Evolutionary conservation across 2,329 filamentous ascomycete species (phyloP).

Genomic region (Neophaeococcomyces aloes): DNA sequence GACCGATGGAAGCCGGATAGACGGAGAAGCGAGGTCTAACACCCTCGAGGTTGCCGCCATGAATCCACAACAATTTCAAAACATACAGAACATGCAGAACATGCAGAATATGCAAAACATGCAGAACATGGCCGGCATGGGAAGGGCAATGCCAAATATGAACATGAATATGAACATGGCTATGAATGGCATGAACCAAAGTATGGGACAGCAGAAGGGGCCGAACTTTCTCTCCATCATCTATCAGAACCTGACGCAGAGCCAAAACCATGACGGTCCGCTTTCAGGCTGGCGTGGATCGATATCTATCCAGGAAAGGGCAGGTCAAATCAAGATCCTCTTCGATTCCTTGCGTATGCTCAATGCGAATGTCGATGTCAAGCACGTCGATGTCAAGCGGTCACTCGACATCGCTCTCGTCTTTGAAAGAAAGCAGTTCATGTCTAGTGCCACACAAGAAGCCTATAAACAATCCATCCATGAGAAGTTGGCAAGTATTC

Average conservation of each 20-base stretch:
- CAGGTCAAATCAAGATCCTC: constrained; percentile 35
- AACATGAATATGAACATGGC: neutral
- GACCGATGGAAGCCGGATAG: constrained; percentile 2
- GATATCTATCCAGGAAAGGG: constrained; percentile 31
- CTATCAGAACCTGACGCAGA: constrained; percentile 16
- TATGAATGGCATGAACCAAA: too few relatives aligned
- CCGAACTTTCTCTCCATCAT: constrained; percentile 21
- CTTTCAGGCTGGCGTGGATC: constrained; percentile 37
- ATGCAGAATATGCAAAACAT: constrained; percentile 20
- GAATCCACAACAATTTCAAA: constrained; percentile 21
- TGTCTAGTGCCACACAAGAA: constrained; percentile 26
- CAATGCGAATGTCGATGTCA: too few relatives aligned
- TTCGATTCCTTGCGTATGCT: constrained; percentile 38
- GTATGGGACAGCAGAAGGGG: constrained; percentile 22
- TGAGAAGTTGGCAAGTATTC: constrained; percentile 36
- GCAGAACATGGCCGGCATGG: constrained; percentile 16
- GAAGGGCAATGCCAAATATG: constrained; percentile 10
- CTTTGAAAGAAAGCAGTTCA: constrained; percentile 38
- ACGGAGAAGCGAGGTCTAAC: neutral
- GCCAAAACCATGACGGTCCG: constrained; percentile 32
- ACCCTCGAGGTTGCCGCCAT: constrained; percentile 10
- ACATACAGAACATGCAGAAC: constrained; percentile 20
- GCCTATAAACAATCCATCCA: constrained; percentile 36
- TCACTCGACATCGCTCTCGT: constrained; percentile 33
- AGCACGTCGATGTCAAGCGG: constrained; percentile 28